phyloP scores from a whole-genome alignment of 352 stramenopile genomes.

The Globisporangium sylvaticum region DNA sequence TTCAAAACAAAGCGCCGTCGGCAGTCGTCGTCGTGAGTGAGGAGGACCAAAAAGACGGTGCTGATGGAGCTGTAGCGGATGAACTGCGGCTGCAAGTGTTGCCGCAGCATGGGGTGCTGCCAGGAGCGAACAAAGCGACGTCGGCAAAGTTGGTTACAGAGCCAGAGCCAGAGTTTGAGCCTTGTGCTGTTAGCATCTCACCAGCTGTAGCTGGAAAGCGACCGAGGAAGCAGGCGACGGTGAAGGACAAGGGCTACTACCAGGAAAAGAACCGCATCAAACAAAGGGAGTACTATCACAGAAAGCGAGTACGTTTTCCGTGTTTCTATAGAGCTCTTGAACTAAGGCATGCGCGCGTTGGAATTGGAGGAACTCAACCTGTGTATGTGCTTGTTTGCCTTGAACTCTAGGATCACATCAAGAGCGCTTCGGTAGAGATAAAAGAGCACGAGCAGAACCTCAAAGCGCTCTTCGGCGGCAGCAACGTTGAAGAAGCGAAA shows the following conservation, averaged over 20 bases:
- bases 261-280: conserved; percentile 1
- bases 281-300: neutral
- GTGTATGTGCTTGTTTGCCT: neutral
- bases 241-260: neutral
- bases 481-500: neutral
- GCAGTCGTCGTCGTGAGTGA: neutral
- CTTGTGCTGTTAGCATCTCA: neutral
- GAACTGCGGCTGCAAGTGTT: neutral
- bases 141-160: neutral
- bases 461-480: neutral
- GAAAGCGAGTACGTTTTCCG: neutral
- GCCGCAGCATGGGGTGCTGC: neutral
- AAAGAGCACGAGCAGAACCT: neutral
- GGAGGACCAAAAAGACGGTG: neutral
- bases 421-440: neutral
- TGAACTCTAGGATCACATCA: neutral
- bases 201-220: neutral
- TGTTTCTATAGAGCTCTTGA: neutral
- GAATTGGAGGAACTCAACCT: no score
- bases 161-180: neutral
- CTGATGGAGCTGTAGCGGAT: neutral
- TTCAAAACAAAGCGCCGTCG: neutral
- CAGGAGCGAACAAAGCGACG: neutral
- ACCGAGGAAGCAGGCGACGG: neutral
- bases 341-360: neutral